Evolutionary conservation across 2,329 filamentous ascomycete species (phyloP), one percentile per base, ranked within the genome.

Genomic region (Ophiostoma montium): DNA sequence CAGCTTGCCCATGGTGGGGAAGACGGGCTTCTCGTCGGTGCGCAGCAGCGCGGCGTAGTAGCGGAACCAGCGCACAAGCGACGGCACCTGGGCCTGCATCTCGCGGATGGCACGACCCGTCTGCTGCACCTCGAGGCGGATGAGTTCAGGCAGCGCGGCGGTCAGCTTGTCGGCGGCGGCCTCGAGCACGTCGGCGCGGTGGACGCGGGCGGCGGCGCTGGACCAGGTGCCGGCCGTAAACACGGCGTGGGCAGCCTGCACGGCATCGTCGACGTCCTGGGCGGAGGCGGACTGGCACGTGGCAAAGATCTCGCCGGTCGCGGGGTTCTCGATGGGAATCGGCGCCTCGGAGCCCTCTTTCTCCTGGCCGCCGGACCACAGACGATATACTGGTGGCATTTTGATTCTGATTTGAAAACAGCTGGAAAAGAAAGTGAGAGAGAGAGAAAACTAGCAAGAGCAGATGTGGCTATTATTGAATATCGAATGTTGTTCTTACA

Each of bases 1-100:
- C 55, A 79, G 66, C 59, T 74, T 73, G 1, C 78, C 78, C 23
- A 65, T 65, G 3, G 82, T 84, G 0, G 82, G 82, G 1, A 84
- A 68, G 0, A 86, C 75, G 2, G 76, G 64, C 2, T 78, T 72
- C 62, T 84, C 78, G 57, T 84, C 78, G 1, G 76, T 79, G n/a
- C 82, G 74, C 31, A 83, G 70, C 1, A 84, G 59, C 0, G 79
- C 70, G 2, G 80, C 80, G 57, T 82, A 86, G 65, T 86, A 86
- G 52, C 75, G 77, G 63, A 86, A 78, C 82, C 82, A 86, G 39
- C 77, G 75, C 1, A 78, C 71, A 0, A 86, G 67, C 0, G 75
- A 77, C 0, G 77, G 75, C 5, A 82, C 74, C 59, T 86, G 82
- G 1, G 81, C 80, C 45, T 71, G 70, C 79, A 86, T 84, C 60